Evolutionary conservation across 371 early-diverging fungal species (phyloP), one percentile per base, ranked within the genome.

Genomic region (Apophysomyces sp.): DNA sequence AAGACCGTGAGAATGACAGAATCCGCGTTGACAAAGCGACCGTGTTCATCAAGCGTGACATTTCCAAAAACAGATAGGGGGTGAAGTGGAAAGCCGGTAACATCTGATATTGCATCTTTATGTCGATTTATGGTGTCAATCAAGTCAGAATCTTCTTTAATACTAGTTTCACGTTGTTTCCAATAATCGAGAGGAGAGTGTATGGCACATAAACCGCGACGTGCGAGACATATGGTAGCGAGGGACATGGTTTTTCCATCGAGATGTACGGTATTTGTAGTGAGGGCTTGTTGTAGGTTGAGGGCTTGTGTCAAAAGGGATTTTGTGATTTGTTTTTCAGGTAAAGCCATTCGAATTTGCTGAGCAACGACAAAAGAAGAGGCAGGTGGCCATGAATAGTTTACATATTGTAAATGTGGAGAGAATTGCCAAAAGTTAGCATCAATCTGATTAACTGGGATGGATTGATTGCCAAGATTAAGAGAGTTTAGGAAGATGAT

Each of bases 141-240:
- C 59, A 80, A 62, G 44, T 77, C 67, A 13, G 53, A 13, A 60
- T 81, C 82, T 7, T 55, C 40, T 41, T 27, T n/a, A 44, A 87
- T 68, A 6, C 53, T 39, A 18, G 71, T 60, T 16, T 27, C 12
- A 21, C 63, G 52, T 34, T 71, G 67, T 2, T 65, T 52, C 84
- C 82, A 84, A 56, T 66, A 79, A 24, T 77, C 81, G 24, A 78
- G 67, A 5, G 86, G 85, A 4, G 85, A 80, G 56, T 87, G 86
- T 5, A 86, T 62, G 6, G 86, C 64, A 52, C 87, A 87, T 15
- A 62, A 57, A 15, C 72, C 68, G 37, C 69, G 61, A 30, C 68
- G 62, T 36, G 65, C 61, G 27, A 60, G 62, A 54, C 72, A 72
- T 11, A 71, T 69, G 13, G 65, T 61, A 4, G 66, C 49, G 30